Evolutionary conservation across 257 asterid genomes (phyloP).

Genomic region (Osmanthus fragrans): DNA sequence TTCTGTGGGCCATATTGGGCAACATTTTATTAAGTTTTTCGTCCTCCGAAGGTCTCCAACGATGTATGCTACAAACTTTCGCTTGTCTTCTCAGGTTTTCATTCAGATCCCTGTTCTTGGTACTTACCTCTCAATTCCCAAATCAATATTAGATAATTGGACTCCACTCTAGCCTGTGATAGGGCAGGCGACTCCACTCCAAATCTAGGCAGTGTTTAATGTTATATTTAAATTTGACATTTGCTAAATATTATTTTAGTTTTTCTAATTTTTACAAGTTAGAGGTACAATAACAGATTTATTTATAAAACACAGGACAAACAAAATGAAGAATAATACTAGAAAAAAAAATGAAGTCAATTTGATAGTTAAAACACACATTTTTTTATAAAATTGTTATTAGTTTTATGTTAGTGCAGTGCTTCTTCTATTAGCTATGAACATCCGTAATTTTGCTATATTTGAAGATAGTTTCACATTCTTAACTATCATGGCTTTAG

Average conservation of each 20-base stretch:
- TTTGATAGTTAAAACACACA: not conserved
- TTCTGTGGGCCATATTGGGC: conserved; percentile 58
- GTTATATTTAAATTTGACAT: no score
- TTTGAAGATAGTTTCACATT: not conserved
- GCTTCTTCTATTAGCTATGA: not conserved
- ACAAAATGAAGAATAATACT: no score
- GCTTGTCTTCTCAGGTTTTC: not conserved
- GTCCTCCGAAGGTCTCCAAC: conserved; percentile 67
- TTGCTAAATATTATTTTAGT: no score
- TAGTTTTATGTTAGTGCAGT: not conserved
- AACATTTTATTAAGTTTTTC: conserved; percentile 48
- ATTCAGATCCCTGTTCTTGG: not conserved
- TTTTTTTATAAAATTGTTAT: not conserved
- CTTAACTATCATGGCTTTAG: not conserved
- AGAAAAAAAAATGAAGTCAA: not conserved
- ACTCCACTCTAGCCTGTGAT: no score
- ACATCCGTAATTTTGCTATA: not conserved
- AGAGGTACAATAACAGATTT: no score
- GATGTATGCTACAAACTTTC: conserved; percentile 41
- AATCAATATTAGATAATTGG: no score
- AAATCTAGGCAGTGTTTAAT: no score
- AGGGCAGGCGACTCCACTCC: no score
- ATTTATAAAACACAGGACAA: no score
- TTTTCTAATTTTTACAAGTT: no score
- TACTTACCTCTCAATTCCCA: no score